phyloP scores from a whole-genome alignment of 1,139 yeast species.

The Sporopachydermia cereana region DNA sequence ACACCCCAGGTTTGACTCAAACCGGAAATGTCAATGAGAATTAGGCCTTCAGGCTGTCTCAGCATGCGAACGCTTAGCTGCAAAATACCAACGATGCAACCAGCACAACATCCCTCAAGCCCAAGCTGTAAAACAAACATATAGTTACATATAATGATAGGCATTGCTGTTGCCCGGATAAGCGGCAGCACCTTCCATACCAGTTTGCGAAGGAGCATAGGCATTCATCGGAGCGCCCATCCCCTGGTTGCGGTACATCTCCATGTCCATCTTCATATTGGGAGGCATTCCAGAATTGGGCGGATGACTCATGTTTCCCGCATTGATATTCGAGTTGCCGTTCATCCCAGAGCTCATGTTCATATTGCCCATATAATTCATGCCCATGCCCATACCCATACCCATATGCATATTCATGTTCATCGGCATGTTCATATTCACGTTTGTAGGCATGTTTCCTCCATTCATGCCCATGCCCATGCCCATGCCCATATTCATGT shows the following conservation, averaged over 20 bases:
- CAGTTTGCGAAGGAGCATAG: not conserved
- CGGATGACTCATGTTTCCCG: too few species aligned
- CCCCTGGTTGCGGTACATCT: not conserved
- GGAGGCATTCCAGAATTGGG: not conserved
- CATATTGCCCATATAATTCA: slow-evolving; percentile 2
- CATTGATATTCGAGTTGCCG: too few species aligned
- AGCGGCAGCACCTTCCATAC: not conserved
- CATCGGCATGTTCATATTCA: slow-evolving; percentile 4
- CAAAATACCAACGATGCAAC: too few species aligned
- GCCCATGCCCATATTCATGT: not conserved
- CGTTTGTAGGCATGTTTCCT: not conserved
- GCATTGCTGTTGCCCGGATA: not conserved
- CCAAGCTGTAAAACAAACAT: too few species aligned
- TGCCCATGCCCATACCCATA: not conserved
- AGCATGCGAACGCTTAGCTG: too few species aligned
- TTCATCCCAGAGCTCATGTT: slow-evolving; percentile 2
- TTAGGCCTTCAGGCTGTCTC: too few species aligned
- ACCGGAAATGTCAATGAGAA: too few species aligned
- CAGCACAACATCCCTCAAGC: too few species aligned
- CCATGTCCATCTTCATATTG: slow-evolving; percentile 5
- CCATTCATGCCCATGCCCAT: not conserved
- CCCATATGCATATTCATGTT: not conserved
- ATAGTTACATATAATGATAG: slow-evolving; percentile 4
- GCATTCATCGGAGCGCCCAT: not conserved
- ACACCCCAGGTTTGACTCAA: too few species aligned